These are phyloP conservation scores for Volvox carteri DNA, from an alignment of 163 green algal species.

Conservation along the genomic window DNA sequence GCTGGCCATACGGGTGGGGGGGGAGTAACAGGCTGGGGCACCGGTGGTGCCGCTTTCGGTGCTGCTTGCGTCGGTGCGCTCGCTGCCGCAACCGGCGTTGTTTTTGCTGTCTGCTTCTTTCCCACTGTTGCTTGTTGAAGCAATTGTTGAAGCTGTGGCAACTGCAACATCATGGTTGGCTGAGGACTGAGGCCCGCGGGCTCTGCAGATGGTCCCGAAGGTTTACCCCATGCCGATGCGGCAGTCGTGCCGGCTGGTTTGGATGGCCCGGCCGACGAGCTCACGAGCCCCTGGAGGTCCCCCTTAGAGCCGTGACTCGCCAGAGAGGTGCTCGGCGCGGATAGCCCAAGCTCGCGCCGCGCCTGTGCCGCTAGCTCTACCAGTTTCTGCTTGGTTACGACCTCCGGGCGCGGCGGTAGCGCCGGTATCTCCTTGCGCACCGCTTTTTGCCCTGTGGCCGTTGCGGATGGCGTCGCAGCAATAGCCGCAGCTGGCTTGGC, in stretches of 20 bases:
- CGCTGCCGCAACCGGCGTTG: neutral
- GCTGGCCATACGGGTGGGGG: constrained; percentile 40
- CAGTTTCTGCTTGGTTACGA: constrained; percentile 39
- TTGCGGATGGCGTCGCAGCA: neutral
- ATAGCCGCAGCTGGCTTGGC: constrained; percentile 5
- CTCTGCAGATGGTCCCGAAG: neutral
- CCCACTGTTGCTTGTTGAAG: constrained; percentile 38
- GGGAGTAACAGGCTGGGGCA: constrained; percentile 27
- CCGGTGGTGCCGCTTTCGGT: constrained; percentile 46
- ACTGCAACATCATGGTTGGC: constrained; percentile 45
- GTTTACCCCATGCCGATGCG: constrained; percentile 48
- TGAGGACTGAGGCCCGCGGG: constrained; percentile 1
- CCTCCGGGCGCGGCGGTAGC: constrained; percentile 46
- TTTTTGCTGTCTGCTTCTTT: constrained; percentile 51
- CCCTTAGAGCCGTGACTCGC: constrained; percentile 26
- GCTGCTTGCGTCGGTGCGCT: neutral
- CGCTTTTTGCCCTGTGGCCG: neutral
- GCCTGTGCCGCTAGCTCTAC: constrained; percentile 35
- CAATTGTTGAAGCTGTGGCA: constrained; percentile 57
- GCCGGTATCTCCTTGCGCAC: neutral
- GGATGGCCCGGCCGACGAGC: neutral
- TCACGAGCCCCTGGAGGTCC: constrained; percentile 40
- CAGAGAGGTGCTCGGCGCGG: neutral
- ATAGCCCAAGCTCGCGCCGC: constrained; percentile 35
- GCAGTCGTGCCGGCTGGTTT: neutral